These are phyloP conservation scores for Cryphonectria carpinicola DNA, from an alignment of 2,329 filamentous ascomycete species.

Conservation along the genomic window DNA sequence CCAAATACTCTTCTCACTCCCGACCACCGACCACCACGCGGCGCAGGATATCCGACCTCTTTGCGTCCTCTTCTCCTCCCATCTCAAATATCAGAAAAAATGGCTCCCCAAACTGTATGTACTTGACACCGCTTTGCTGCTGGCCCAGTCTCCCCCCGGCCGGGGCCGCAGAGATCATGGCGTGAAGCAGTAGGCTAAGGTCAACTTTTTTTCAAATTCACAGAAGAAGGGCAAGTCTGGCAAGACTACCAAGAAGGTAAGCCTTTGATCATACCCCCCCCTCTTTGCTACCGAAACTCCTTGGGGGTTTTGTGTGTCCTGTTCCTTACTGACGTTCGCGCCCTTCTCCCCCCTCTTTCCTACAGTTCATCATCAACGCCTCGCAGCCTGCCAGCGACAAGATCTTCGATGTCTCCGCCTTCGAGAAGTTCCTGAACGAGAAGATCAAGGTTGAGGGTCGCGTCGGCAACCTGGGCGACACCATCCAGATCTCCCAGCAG, in stretches of 20 bases:
- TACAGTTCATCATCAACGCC: slow-evolving; percentile 97
- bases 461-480: slow-evolving; percentile 96
- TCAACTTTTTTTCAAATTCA: slow-evolving; percentile 50
- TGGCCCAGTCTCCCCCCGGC: slow-evolving; percentile 59
- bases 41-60: slow-evolving; percentile 84
- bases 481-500: slow-evolving; percentile 84
- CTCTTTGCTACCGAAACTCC: background rate
- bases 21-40: slow-evolving; percentile 39
- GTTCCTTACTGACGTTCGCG: slow-evolving; percentile 1
- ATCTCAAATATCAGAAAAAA: slow-evolving; percentile 56
- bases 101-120: slow-evolving; percentile 92
- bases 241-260: slow-evolving; percentile 86
- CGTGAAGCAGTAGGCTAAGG: slow-evolving; percentile 96
- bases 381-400: slow-evolving; percentile 98
- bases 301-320: background rate
- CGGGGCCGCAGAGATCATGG: slow-evolving; percentile 49
- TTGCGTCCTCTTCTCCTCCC: slow-evolving; percentile 50
- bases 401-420: slow-evolving; percentile 99
- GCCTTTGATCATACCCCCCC: slow-evolving; percentile 27
- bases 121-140: slow-evolving; percentile 90
- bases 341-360: background rate
- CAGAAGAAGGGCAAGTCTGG: slow-evolving; percentile 69
- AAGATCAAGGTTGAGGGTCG: slow-evolving; percentile 99
- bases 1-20: slow-evolving; percentile 9
- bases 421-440: slow-evolving; percentile 99